A percentile compares a stretch with the other conserved stretches of the same genome.
Conservation (phyloP, 1,284 basidiomycete species). For the Schizophyllum commune region DNA sequence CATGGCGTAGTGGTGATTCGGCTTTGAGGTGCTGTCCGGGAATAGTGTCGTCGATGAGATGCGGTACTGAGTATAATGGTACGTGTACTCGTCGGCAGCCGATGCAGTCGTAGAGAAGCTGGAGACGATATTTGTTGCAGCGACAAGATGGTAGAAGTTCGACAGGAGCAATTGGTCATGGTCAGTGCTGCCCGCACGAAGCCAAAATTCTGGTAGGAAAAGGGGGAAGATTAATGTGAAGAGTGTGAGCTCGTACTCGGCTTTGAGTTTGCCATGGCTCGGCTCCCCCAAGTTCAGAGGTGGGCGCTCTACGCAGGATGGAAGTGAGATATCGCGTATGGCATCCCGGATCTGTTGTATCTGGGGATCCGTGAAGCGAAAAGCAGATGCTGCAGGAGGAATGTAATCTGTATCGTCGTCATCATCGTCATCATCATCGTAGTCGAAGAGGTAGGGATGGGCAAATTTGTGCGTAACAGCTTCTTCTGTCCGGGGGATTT, state of each 20-base stretch:
- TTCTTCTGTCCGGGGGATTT: too few species aligned
- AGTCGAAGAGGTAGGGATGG: too few species aligned
- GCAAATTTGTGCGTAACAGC: too few species aligned
- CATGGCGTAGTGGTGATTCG: constrained; percentile 31
- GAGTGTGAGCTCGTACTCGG: constrained; percentile 7
- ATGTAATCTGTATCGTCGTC: too few species aligned
- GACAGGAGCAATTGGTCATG: not conserved
- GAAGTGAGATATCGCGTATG: constrained; percentile 3
- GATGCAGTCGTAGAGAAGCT: constrained; percentile 1
- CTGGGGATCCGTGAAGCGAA: not conserved
- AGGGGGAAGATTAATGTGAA: constrained; percentile 10
- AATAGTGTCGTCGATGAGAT: constrained; percentile 15
- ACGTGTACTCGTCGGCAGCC: not conserved
- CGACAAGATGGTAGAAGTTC: constrained; percentile 6
- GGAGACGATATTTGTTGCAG: constrained; percentile 6
- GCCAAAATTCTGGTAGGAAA: constrained; percentile 6
- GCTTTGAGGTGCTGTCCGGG: constrained; percentile 16
- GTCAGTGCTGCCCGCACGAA: too few species aligned
- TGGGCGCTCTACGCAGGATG: constrained; percentile 7
- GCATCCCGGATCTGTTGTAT: constrained; percentile 2
- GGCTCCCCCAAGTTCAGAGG: constrained; percentile 10
- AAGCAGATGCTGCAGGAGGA: too few species aligned
- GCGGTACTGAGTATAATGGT: constrained; percentile 1
- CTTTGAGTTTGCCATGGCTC: constrained; percentile 11
- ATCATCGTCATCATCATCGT: too few species aligned